These are phyloP conservation scores for Houttuynia cordata DNA, from an alignment of 164 flowering plant genomes.

Conservation along the genomic window DNA sequence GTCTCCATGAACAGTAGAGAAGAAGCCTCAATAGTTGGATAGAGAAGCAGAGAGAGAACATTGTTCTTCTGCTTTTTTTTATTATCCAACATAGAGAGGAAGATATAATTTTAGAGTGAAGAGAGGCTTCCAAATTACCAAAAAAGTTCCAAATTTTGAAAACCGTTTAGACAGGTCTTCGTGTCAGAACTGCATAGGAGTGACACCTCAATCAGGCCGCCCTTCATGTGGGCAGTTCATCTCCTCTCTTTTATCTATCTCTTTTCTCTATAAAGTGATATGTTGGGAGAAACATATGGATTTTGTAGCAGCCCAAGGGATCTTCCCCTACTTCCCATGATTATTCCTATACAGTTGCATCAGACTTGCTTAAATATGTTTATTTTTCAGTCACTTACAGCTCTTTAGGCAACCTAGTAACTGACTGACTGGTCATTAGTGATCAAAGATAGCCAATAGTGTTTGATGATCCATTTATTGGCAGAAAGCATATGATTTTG, in stretches of 20 bases:
- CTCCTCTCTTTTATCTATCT: not conserved
- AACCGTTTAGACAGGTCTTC: slow-evolving; percentile 13
- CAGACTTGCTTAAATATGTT: not conserved
- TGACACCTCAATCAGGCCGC: not conserved
- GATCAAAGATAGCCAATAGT: too few species aligned
- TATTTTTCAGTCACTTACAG: too few species aligned
- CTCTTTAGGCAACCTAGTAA: too few species aligned
- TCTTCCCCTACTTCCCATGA: slow-evolving; percentile 35
- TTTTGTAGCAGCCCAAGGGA: slow-evolving; percentile 58
- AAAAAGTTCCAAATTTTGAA: too few species aligned
- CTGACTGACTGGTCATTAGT: too few species aligned
- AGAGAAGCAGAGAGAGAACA: not conserved
- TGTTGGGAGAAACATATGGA: slow-evolving; percentile 32
- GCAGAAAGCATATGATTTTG: not conserved
- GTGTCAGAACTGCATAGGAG: not conserved
- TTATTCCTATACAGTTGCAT: slow-evolving; percentile 12
- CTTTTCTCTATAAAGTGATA: slow-evolving; percentile 11
- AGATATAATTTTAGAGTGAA: too few species aligned
- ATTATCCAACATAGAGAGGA: too few species aligned
- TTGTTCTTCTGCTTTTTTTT: too few species aligned
- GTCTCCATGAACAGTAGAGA: not conserved
- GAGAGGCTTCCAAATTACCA: too few species aligned
- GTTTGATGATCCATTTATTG: too few species aligned
- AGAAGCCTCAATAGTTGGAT: not conserved
- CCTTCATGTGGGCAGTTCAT: not conserved